These are phyloP conservation scores for Globisporangium paddicum DNA, from an alignment of 352 stramenopile species.

Conservation along the genomic window DNA sequence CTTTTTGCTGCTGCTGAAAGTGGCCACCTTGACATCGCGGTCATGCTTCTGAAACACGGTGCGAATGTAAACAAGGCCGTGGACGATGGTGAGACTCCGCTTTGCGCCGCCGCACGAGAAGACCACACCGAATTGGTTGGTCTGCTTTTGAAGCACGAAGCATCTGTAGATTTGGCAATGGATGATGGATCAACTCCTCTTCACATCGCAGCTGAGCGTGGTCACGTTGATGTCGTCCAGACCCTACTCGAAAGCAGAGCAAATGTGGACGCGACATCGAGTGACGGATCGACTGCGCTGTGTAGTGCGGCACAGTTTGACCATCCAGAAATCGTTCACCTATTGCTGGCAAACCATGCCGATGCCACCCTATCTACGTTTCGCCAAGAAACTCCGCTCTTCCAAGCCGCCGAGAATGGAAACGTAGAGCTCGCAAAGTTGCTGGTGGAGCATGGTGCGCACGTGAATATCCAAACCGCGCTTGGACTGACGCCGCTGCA, in stretches of 20 bases:
- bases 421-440: neutral
- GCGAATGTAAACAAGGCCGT: neutral
- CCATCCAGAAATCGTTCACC: neutral
- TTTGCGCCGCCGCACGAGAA: neutral
- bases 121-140: neutral
- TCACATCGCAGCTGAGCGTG: neutral
- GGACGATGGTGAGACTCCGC: neutral
- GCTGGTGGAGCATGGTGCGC: neutral
- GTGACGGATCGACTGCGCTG: neutral
- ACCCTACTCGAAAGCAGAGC: neutral
- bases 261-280: neutral
- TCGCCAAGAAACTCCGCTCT: neutral
- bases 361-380: neutral
- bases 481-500: neutral
- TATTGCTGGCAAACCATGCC: neutral
- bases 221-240: neutral
- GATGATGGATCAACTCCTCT: neutral
- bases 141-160: neutral
- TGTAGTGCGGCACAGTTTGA: neutral
- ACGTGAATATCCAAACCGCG: neutral
- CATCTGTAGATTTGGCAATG: neutral
- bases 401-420: neutral
- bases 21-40: neutral
- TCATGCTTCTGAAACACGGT: neutral
- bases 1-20: neutral